Percentiles rank a stretch among this genome's conserved stretches.
Evolutionary conservation across 2,329 filamentous ascomycete species (phyloP).

Genomic region (Penicillium crustosum): DNA sequence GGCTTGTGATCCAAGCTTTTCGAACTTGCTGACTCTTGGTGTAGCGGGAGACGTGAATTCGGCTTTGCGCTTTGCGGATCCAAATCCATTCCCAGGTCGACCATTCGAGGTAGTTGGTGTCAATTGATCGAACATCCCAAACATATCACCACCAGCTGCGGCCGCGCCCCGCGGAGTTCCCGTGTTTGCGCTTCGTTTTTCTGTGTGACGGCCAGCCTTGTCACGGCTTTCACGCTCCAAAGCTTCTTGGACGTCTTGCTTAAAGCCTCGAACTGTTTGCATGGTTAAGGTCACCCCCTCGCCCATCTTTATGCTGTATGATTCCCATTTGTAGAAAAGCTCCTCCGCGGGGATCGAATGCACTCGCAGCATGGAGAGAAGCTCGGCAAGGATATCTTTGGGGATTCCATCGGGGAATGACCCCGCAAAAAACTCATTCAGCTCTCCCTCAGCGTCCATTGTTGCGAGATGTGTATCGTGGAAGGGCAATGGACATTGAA

Average conservation of each 20-base stretch:
- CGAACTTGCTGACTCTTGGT: conserved; percentile 44
- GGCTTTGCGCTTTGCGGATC: conserved; percentile 55
- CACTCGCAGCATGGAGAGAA: conserved; percentile 81
- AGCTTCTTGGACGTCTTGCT: conserved; percentile 80
- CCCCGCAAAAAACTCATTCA: conserved; percentile 60
- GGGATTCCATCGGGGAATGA: conserved; percentile 61
- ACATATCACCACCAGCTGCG: conserved; percentile 66
- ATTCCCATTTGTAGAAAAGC: conserved; percentile 98
- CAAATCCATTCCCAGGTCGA: conserved; percentile 33
- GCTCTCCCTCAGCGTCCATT: conserved; percentile 55
- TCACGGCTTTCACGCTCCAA: conserved; percentile 74
- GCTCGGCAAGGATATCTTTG: conserved; percentile 74
- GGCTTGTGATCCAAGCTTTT: conserved; percentile 53
- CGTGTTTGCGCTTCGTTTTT: conserved; percentile 59
- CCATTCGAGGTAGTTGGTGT: conserved; percentile 61
- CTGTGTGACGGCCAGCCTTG: conserved; percentile 60
- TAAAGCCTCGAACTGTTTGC: conserved; percentile 72
- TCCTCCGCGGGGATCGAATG: conserved; percentile 81
- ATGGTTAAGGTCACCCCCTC: conserved; percentile 73
- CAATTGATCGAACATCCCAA: conserved; percentile 77
- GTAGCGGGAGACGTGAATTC: conserved; percentile 50
- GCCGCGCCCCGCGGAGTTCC: conserved; percentile 60
- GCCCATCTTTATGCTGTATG: conserved; percentile 93
- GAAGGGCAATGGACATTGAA: not conserved
- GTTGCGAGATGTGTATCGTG: conserved; percentile 5